Conservation (phyloP, 2,329 filamentous ascomycete species). For the Kalmusia sp. region DNA sequence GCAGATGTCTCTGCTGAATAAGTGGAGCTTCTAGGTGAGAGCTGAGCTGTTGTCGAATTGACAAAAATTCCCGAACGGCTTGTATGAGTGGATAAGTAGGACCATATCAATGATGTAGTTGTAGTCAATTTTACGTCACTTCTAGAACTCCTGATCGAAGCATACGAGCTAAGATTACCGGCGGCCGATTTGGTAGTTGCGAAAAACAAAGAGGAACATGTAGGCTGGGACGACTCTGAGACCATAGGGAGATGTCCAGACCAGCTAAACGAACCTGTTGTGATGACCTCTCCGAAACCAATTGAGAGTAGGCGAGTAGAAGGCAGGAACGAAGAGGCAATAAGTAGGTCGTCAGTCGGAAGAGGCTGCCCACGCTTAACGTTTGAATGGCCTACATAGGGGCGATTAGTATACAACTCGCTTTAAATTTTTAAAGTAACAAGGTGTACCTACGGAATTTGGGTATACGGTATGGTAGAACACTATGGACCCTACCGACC, state of each 20-base stretch:
- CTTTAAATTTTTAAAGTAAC: background rate
- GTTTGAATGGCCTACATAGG: too few relatives aligned
- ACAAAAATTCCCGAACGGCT: too few relatives aligned
- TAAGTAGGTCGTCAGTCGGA: background rate
- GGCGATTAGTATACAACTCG: background rate
- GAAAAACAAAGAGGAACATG: background rate
- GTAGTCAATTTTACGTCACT: too few relatives aligned
- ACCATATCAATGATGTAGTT: too few relatives aligned
- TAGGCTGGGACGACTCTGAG: background rate
- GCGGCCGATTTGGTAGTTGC: too few relatives aligned
- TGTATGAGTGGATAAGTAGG: too few relatives aligned
- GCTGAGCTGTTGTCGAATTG: background rate
- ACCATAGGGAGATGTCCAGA: background rate
- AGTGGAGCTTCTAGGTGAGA: background rate
- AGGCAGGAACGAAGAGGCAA: too few relatives aligned
- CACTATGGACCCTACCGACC: background rate
- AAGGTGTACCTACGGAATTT: background rate
- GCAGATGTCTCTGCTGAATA: background rate
- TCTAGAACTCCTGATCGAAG: too few relatives aligned
- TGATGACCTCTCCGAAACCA: too few relatives aligned
- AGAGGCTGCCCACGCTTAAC: background rate
- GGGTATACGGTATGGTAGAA: background rate
- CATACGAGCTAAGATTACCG: too few relatives aligned
- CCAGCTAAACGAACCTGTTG: background rate
- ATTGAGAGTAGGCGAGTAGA: too few relatives aligned